phyloP scores from a whole-genome alignment of 495 filamentous ascomycete species.

The Aspergillus haitiensis region DNA sequence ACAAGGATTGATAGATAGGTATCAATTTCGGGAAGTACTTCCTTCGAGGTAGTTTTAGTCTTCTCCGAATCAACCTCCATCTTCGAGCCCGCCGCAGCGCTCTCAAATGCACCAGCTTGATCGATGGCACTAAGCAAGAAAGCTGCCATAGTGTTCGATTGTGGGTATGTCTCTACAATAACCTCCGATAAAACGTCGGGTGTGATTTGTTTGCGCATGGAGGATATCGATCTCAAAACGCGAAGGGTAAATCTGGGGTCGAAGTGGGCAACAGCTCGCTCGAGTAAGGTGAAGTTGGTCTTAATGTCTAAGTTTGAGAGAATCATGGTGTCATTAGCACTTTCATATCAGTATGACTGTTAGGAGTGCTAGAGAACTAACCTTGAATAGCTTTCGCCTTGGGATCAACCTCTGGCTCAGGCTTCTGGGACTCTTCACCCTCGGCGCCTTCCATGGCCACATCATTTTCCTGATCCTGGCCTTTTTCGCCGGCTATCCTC shows the following conservation, averaged over 20 bases:
- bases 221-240: conserved; percentile 91
- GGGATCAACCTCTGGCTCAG: conserved; percentile 59
- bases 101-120: conserved; percentile 61
- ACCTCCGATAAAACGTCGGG: conserved; percentile 77
- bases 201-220: conserved; percentile 85
- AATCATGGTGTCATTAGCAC: conserved; percentile 9
- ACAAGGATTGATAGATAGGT: conserved; percentile 86
- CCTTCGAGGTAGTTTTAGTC: conserved; percentile 52
- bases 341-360: background rate
- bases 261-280: conserved; percentile 89
- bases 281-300: conserved; percentile 84
- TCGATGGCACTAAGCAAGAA: conserved; percentile 68
- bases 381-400: conserved; percentile 66
- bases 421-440: conserved; percentile 48
- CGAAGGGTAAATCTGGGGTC: conserved; percentile 92
- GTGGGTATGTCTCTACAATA: conserved; percentile 74
- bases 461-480: conserved; percentile 68
- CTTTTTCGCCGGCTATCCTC: conserved; percentile 59
- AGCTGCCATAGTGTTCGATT: conserved; percentile 63
- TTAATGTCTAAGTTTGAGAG: conserved; percentile 70
- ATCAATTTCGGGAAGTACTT: conserved; percentile 85
- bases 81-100: conserved; percentile 52
- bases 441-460: conserved; percentile 70
- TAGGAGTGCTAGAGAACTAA: conserved; percentile 30
- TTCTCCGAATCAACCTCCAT: conserved; percentile 78